Evolutionary conservation across 2,329 filamentous ascomycete genomes (phyloP), one percentile per base, ranked within the genome.

Genomic region (Trichophyton benhamiae): DNA sequence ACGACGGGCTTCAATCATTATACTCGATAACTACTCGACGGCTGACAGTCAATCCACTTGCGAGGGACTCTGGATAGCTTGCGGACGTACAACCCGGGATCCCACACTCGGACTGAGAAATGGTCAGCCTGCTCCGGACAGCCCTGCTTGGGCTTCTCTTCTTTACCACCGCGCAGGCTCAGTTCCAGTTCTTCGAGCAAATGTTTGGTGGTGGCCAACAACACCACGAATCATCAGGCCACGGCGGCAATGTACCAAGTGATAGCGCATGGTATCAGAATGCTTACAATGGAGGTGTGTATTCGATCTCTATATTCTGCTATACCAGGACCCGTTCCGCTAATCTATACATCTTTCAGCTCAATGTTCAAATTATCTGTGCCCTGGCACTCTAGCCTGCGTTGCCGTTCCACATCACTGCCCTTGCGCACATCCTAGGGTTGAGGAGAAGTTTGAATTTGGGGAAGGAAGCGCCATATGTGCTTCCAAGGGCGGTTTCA

Each of bases 141-240:
- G 55, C 22, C 55, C 44, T 76, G 3, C 71, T 71, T 65, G 69
- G 71, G 61, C 72, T 90, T 15, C 76, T 88, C 58, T 73, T 90
- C 30, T 71, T 89, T 63, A 76, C 83, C 64, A 75, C 83, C 15
- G 84, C 80, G 3, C 78, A 82, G 62, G 89, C 89, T 9, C 92
- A 97, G 76, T 97, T 97, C 74, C 87, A 89, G 72, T 96, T 99
- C 82, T 99, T 97, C 77, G 91, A 96, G 73, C 90, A 97, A 69
- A 96, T 97, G 89, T 97, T 99, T 74, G 82, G 84, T 66, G 79
- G 80, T 63, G 76, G 79, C 11, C 79, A 83, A 62, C 81, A 84
- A 66, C 75, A 82, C 57, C 73, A 77, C 22, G 78, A 80, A 48
- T 80, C 82, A 49, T 79, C 81, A 53, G 82, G 83, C 61, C 80